Evolutionary conservation across 352 stramenopile genomes (phyloP).

Genomic region (Lagenidium sp.): DNA sequence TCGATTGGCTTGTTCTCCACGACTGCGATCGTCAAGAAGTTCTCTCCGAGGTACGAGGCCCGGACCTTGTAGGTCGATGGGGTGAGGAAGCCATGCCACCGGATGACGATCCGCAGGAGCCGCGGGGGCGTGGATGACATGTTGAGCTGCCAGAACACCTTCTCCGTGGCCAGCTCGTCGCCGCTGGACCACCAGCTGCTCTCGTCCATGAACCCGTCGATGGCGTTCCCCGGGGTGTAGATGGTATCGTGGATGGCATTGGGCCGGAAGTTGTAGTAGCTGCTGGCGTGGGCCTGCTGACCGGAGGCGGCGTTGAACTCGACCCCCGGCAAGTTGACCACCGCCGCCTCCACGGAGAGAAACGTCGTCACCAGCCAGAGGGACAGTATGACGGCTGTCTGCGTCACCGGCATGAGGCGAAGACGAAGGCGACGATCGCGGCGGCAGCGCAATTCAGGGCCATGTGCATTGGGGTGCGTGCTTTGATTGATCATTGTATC

Average conservation of each 20-base stretch:
- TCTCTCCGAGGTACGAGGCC: constrained; percentile 46
- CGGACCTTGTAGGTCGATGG: constrained; percentile 44
- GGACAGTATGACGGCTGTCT: too few relatives aligned
- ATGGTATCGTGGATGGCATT: constrained; percentile 50
- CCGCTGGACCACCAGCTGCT: constrained; percentile 77
- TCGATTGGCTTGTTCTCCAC: constrained; percentile 25
- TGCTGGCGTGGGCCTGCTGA: constrained; percentile 45
- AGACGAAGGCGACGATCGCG: too few relatives aligned
- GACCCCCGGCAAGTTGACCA: constrained; percentile 52
- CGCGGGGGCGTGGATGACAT: constrained; percentile 33
- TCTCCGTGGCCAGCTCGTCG: constrained; percentile 14
- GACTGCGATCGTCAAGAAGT: constrained; percentile 50
- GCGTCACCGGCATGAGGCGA: too few relatives aligned
- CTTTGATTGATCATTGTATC: too few relatives aligned
- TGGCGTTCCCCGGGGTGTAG: constrained; percentile 53
- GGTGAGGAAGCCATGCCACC: constrained; percentile 68
- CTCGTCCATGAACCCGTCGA: constrained; percentile 58
- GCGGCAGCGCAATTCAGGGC: too few relatives aligned
- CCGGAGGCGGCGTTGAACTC: constrained; percentile 59
- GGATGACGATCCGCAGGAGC: constrained; percentile 53
- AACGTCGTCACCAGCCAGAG: constrained; percentile 9
- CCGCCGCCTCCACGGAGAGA: neutral
- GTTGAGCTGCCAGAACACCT: constrained; percentile 72
- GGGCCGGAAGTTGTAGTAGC: constrained; percentile 63
- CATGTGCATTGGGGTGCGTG: too few relatives aligned